Conservation (phyloP, 2,329 filamentous ascomycete species). For the Chrysosphaeria jannelii region DNA sequence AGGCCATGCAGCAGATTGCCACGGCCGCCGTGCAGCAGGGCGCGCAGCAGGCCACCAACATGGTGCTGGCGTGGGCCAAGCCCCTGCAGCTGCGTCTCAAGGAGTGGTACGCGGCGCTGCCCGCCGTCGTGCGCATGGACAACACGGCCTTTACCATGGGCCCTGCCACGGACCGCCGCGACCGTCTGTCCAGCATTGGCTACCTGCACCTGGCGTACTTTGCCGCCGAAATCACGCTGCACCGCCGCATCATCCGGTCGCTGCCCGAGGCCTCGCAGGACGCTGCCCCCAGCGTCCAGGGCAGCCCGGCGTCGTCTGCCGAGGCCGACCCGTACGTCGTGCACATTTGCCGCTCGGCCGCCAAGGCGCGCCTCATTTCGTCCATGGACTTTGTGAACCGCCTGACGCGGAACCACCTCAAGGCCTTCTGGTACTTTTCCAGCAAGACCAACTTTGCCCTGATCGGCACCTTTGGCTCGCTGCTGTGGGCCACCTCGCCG, state of each 20-base stretch:
- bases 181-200: conserved; percentile 28
- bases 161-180: conserved; percentile 11
- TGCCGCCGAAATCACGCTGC: conserved; percentile 76
- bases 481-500: conserved; percentile 70
- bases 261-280: conserved; percentile 19
- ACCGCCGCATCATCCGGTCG: conserved; percentile 69
- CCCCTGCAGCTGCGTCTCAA: conserved; percentile 59
- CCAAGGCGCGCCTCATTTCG: conserved; percentile 77
- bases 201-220: conserved; percentile 83
- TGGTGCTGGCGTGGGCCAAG: conserved; percentile 47
- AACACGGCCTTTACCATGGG: conserved; percentile 14
- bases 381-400: conserved; percentile 96
- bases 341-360: conserved; percentile 77
- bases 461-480: conserved; percentile 74
- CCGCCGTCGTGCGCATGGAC: conserved; percentile 34
- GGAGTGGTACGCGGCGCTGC: conserved; percentile 52
- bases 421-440: conserved; percentile 80
- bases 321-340: conserved; percentile 47
- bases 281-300: conserved; percentile 9
- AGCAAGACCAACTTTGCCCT: conserved; percentile 78
- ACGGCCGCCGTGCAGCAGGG: conserved; percentile 34
- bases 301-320: conserved; percentile 3
- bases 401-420: conserved; percentile 55
- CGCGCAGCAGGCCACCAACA: no score
- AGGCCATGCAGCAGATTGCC: conserved; percentile 38